Evolutionary conservation across 1,284 basidiomycete species (phyloP).

Genomic region (Apiotrichum laibachii): DNA sequence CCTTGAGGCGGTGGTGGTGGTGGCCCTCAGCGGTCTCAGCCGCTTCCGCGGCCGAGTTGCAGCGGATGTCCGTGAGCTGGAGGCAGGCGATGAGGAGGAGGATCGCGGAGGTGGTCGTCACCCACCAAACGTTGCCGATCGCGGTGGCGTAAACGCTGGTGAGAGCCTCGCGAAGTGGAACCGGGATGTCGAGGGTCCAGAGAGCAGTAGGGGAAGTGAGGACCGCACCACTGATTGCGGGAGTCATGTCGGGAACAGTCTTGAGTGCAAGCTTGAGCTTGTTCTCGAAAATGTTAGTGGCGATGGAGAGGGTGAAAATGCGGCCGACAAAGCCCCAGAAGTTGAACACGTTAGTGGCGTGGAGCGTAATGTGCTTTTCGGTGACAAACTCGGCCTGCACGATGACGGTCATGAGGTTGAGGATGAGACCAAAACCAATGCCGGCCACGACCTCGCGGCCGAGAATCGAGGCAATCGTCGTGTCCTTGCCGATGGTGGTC

Average conservation of each 20-base stretch:
- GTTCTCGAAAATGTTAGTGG: slow-evolving; percentile 34
- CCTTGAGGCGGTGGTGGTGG: no score
- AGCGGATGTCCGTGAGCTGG: background rate
- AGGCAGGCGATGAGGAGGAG: background rate
- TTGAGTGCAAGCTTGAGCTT: slow-evolving; percentile 17
- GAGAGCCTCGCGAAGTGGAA: background rate
- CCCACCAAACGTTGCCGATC: slow-evolving; percentile 24
- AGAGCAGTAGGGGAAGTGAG: slow-evolving; percentile 20
- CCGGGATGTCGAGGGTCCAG: slow-evolving; percentile 19
- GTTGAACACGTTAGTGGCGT: slow-evolving; percentile 30
- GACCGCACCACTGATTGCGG: slow-evolving; percentile 5
- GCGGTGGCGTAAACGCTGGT: slow-evolving; percentile 15
- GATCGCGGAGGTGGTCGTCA: background rate
- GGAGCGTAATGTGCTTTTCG: slow-evolving; percentile 22
- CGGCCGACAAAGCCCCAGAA: slow-evolving; percentile 30
- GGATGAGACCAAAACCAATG: slow-evolving; percentile 23
- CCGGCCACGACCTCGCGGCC: slow-evolving; percentile 29
- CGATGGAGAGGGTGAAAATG: slow-evolving; percentile 29
- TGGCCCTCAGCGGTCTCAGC: background rate
- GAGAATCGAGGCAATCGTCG: slow-evolving; percentile 18
- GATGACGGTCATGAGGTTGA: slow-evolving; percentile 29
- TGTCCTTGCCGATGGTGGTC: slow-evolving; percentile 18
- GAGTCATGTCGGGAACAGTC: background rate
- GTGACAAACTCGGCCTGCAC: slow-evolving; percentile 26
- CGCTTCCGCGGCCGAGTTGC: background rate